Conservation (phyloP, 805 yeast genomes). For the Candida mattraensis region DNA sequence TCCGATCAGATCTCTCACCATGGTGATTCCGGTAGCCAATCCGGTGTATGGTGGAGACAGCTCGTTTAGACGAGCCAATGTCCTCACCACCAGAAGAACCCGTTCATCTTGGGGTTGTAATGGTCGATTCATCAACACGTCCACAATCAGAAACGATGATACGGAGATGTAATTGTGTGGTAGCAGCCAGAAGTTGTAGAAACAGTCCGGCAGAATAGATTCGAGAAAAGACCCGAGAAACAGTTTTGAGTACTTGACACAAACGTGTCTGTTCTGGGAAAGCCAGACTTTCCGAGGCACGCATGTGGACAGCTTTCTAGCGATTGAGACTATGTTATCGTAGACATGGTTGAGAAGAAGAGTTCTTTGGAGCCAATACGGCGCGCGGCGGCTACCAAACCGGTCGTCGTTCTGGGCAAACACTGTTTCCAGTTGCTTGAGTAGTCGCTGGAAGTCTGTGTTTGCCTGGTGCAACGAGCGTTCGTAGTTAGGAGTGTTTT, state of each 20-base stretch:
- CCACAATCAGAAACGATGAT: conserved; percentile 4
- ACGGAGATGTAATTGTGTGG: conserved; percentile 3
- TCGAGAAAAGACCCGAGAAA: not conserved
- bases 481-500: not conserved
- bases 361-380: conserved; percentile 6
- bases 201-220: conserved; percentile 1
- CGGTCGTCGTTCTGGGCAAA: conserved; percentile 3
- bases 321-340: conserved; percentile 2
- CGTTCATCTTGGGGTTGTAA: not conserved
- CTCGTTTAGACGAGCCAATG: not conserved
- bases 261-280: not conserved
- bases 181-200: conserved; percentile 6
- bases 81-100: conserved; percentile 1
- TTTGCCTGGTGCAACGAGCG: conserved; percentile 1
- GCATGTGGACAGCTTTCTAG: conserved; percentile 2
- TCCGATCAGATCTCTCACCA: conserved; percentile 6
- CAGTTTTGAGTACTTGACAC: conserved; percentile 1
- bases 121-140: conserved; percentile 2
- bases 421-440: not conserved
- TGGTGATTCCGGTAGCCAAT: conserved; percentile 2
- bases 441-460: not conserved
- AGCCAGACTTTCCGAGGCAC: conserved; percentile 3
- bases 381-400: too few relatives aligned
- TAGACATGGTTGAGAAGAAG: conserved; percentile 1
- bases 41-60: conserved; percentile 1